These are phyloP conservation scores for Mucuna pruriens DNA, from an alignment of 306 rosid genomes.

Conservation along the genomic window DNA sequence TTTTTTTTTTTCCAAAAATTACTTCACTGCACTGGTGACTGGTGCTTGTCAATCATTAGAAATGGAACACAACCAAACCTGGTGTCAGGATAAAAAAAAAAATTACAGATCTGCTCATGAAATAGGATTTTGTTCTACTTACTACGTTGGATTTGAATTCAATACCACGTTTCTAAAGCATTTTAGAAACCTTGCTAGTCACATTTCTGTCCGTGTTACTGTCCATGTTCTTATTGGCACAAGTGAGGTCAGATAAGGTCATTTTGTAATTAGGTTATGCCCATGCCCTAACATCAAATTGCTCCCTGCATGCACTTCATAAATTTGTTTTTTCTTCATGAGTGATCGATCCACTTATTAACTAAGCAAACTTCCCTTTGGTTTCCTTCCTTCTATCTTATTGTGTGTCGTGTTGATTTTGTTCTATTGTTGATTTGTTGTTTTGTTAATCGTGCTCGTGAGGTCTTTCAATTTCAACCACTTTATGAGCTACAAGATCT, in stretches of 20 bases:
- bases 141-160: not conserved
- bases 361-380: not conserved
- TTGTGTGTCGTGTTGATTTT: not conserved
- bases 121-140: not conserved
- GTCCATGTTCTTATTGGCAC: not conserved
- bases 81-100: not conserved
- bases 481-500: not conserved
- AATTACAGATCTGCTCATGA: not conserved
- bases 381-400: not conserved
- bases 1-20: not conserved
- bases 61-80: not conserved
- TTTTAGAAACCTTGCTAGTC: not conserved
- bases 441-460: not conserved
- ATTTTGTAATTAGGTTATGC: not conserved
- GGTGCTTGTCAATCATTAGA: not conserved
- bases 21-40: not conserved
- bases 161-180: not conserved
- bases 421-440: too few relatives aligned
- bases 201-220: not conserved
- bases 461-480: constrained; percentile 15
- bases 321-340: not conserved
- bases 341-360: not conserved
- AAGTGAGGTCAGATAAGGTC: not conserved
- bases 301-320: not conserved
- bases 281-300: not conserved